phyloP scores from a whole-genome alignment of 805 yeast species.

The Schwanniomyces sp. region DNA sequence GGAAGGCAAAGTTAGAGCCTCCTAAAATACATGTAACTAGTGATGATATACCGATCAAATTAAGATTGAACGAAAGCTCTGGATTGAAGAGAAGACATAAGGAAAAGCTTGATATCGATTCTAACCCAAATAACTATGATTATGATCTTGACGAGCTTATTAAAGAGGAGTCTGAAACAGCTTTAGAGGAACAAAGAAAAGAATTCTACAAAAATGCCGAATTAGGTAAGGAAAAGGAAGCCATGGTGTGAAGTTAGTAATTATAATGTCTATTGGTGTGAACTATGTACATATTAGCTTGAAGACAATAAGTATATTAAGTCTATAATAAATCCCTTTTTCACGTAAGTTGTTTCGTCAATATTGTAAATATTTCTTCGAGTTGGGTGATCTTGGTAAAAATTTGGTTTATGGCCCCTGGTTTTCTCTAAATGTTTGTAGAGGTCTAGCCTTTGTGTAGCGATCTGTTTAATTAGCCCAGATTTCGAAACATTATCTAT shows the following conservation, averaged over 20 bases:
- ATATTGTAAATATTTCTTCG: slow-evolving; percentile 10
- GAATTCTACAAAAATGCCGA: slow-evolving; percentile 18
- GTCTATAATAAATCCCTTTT: slow-evolving; percentile 20
- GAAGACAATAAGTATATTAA: slow-evolving; percentile 11
- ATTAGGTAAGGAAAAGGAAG: slow-evolving; percentile 23
- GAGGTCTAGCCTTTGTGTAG: not conserved
- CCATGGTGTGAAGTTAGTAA: slow-evolving; percentile 15
- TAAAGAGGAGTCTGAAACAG: slow-evolving; percentile 30
- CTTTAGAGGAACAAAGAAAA: slow-evolving; percentile 14
- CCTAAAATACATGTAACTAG: slow-evolving; percentile 28
- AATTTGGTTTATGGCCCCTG: slow-evolving; percentile 5
- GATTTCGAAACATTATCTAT: not conserved
- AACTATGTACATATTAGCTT: not conserved
- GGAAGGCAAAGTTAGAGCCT: slow-evolving; percentile 8
- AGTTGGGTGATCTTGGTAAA: slow-evolving; percentile 4
- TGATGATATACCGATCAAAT: slow-evolving; percentile 37
- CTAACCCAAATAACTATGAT: slow-evolving; percentile 42
- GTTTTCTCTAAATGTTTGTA: slow-evolving; percentile 2
- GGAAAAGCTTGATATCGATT: slow-evolving; percentile 35
- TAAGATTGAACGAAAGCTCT: slow-evolving; percentile 23
- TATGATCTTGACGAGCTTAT: slow-evolving; percentile 46
- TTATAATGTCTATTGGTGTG: not conserved
- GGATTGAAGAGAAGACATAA: slow-evolving; percentile 26
- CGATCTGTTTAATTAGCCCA: not conserved
- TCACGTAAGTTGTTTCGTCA: slow-evolving; percentile 21